Evolutionary conservation across 1,284 basidiomycete species (phyloP), one percentile per base, ranked within the genome.

Genomic region (Heterobasidion irregulare): DNA sequence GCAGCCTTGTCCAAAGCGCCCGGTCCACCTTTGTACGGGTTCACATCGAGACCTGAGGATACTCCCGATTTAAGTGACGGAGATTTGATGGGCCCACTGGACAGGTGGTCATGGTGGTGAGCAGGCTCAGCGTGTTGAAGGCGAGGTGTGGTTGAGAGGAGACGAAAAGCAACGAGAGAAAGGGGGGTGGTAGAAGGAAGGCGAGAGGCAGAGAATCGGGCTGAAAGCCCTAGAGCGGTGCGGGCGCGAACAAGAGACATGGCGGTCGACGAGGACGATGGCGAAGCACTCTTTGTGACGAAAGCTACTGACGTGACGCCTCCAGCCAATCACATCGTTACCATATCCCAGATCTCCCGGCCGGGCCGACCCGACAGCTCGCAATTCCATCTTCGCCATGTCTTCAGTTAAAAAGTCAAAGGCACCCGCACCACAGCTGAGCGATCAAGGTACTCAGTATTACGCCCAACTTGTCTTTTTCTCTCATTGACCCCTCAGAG

Each of bases 1-100:
- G 91, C 88, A 45, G 96, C 95, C 74, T 99, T 99, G 78, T 98
- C 93, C 53, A 98, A 76, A 38, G 95, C 92, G 67, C 86, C 86
- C 16, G 91, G 92, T 1, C 94, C 94, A 52, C 74, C 76, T 64
- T 80, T 79, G 75, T 90, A 92, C 45, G 83, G 81, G 64, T 88
- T 75, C 4, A 80, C 65, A 63, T 82, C 73, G 52, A 76, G 78
- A 46, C 75, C 64, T 57, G 68, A 62, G 68, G 74, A 64, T 63
- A 63, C 58, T 61, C 70, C 61, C 67, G 71, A 69, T 66, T 70
- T 68, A 63, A 75, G 54, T 63, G 16, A 51, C 38, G 71, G 63
- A 68, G 72, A 62, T 61, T 73, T 60, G 54, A 59, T 69, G 50
- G 55, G 53, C 43, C 45, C 54, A 26, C 58, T 16, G 33, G 55